phyloP scores from a whole-genome alignment of 805 yeast species.

The Teunomyces funiuensis region DNA sequence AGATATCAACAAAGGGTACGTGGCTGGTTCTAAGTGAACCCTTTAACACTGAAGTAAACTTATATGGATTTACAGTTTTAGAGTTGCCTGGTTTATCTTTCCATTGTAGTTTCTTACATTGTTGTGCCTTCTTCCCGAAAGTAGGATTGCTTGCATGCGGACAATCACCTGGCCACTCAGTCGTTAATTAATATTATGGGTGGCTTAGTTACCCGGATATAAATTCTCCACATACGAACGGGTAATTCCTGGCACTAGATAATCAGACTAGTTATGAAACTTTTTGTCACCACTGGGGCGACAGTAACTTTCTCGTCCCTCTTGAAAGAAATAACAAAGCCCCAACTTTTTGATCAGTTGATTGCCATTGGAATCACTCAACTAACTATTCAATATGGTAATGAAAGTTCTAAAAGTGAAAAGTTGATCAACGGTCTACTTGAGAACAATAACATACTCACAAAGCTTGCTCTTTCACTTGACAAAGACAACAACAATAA shows the following conservation, averaged over 20 bases:
- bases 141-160: neutral
- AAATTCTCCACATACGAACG: neutral
- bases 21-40: too few species aligned
- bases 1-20: too few species aligned
- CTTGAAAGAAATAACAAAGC: conserved; percentile 42
- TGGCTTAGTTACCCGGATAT: conserved; percentile 3
- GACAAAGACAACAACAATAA: neutral
- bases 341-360: conserved; percentile 36
- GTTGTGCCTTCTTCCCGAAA: too few species aligned
- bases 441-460: conserved; percentile 10
- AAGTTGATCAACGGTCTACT: conserved; percentile 20
- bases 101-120: too few species aligned
- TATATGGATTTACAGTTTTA: too few species aligned
- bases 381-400: conserved; percentile 59
- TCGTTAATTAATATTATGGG: neutral
- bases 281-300: conserved; percentile 85
- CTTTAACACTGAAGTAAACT: too few species aligned
- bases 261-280: neutral
- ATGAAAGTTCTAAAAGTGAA: conserved; percentile 20
- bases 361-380: conserved; percentile 31
- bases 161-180: neutral
- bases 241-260: neutral
- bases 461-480: conserved; percentile 9
- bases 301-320: conserved; percentile 76
- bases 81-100: too few species aligned